Evolutionary conservation across 1,284 basidiomycete species (phyloP).

Genomic region (Lentinula novae-zelandiae): DNA sequence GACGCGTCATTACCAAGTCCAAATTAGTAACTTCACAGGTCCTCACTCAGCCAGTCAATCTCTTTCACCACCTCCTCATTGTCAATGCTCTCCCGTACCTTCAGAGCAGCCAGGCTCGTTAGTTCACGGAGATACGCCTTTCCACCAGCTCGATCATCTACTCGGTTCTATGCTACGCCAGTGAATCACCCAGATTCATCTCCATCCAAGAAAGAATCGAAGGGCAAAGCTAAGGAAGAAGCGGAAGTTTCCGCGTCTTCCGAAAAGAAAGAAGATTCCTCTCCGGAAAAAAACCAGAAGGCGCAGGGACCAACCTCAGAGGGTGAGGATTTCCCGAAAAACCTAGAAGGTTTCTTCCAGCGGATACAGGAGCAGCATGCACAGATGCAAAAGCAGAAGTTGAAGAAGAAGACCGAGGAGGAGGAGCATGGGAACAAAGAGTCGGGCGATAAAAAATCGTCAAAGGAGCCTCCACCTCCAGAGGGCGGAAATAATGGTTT

Average conservation of each 20-base stretch:
- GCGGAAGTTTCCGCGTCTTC: conserved; percentile 13
- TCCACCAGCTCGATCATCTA: conserved; percentile 16
- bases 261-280: conserved; percentile 16
- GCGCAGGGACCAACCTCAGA: conserved; percentile 31
- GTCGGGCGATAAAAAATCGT: conserved; percentile 34
- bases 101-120: conserved; percentile 34
- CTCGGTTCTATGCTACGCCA: conserved; percentile 28
- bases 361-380: conserved; percentile 59
- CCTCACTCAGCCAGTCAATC: background rate
- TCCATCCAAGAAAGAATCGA: conserved; percentile 10
- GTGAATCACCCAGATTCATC: conserved; percentile 14
- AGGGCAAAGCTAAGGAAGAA: conserved; percentile 33
- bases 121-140: conserved; percentile 24
- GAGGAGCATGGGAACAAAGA: conserved; percentile 21
- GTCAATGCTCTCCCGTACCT: conserved; percentile 40
- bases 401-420: conserved; percentile 21
- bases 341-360: conserved; percentile 77
- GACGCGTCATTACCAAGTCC: background rate
- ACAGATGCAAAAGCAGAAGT: conserved; percentile 20
- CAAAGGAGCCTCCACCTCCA: conserved; percentile 37
- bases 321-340: conserved; percentile 42
- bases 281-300: conserved; percentile 36
- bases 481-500: conserved; percentile 43
- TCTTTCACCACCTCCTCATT: background rate
- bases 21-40: background rate